These are phyloP conservation scores for Tanacetum coccineum DNA, from an alignment of 129 eudicot genomes.

Conservation along the genomic window DNA sequence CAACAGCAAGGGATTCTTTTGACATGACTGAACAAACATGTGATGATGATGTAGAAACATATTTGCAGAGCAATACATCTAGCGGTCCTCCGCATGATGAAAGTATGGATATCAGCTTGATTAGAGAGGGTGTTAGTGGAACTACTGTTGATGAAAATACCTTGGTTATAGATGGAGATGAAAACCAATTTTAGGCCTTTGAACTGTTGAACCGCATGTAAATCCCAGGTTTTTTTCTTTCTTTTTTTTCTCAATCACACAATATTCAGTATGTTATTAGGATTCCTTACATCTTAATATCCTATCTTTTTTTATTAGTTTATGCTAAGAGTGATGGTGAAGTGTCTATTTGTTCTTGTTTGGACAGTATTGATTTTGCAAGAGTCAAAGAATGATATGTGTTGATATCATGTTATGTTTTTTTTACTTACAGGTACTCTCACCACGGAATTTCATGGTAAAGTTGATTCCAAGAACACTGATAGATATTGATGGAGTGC, in stretches of 20 bases:
- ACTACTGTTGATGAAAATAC: not conserved
- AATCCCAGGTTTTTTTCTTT: not conserved
- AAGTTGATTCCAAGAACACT: too few relatives aligned
- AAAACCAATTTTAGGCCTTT: not conserved
- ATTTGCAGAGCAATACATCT: not conserved
- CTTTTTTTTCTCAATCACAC: not conserved
- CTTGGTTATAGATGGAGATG: not conserved
- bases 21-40: conserved; percentile 7
- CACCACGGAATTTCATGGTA: too few relatives aligned
- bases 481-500: too few relatives aligned
- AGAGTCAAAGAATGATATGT: too few relatives aligned
- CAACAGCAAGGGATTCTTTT: conserved; percentile 19
- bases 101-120: conserved; percentile 5
- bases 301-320: too few relatives aligned
- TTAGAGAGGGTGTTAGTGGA: not conserved
- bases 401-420: too few relatives aligned
- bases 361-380: too few relatives aligned
- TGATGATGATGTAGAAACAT: not conserved
- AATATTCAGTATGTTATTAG: too few relatives aligned
- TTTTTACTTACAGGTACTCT: too few relatives aligned
- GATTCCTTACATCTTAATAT: too few relatives aligned
- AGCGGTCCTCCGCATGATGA: conserved; percentile 2
- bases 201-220: not conserved
- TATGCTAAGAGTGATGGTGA: too few relatives aligned
- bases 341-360: too few relatives aligned